Conservation (phyloP, 257 asterid species). For the Catharanthus roseus region DNA sequence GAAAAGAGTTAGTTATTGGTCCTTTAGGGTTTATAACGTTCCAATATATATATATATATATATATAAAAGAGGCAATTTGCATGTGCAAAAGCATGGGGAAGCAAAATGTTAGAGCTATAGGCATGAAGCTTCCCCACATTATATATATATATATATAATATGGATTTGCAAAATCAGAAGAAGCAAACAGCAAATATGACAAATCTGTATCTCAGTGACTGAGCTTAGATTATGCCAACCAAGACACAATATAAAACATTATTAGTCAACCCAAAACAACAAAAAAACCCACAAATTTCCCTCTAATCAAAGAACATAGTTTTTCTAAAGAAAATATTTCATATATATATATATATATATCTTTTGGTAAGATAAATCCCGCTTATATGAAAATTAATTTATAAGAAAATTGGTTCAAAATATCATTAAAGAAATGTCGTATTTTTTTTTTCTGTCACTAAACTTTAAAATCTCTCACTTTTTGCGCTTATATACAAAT, state of each 20-base stretch:
- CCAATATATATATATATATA: no score
- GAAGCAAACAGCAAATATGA: conserved; percentile 17
- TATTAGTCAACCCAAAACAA: conserved; percentile 34
- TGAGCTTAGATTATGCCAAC: no score
- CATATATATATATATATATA: background rate
- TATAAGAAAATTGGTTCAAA: no score
- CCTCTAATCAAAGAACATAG: conserved; percentile 35
- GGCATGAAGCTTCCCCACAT: background rate
- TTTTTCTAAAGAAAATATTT: conserved; percentile 22
- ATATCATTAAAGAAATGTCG: no score
- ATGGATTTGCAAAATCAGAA: conserved; percentile 16
- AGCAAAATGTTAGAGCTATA: conserved; percentile 24
- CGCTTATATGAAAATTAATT: no score
- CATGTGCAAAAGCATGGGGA: conserved; percentile 47
- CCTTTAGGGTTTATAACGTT: background rate
- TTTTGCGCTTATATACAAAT: no score
- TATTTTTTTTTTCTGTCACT: no score
- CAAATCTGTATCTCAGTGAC: conserved; percentile 40
- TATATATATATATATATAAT: no score
- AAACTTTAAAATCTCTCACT: no score
- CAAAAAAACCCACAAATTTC: conserved; percentile 13
- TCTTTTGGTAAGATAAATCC: no score
- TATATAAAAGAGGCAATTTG: conserved; percentile 23
- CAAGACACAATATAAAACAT: conserved; percentile 24
- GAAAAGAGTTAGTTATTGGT: background rate